These are phyloP conservation scores for Paramecium tetraurelia DNA, from an alignment of 73 alveolate species.

Conservation along the genomic window DNA sequence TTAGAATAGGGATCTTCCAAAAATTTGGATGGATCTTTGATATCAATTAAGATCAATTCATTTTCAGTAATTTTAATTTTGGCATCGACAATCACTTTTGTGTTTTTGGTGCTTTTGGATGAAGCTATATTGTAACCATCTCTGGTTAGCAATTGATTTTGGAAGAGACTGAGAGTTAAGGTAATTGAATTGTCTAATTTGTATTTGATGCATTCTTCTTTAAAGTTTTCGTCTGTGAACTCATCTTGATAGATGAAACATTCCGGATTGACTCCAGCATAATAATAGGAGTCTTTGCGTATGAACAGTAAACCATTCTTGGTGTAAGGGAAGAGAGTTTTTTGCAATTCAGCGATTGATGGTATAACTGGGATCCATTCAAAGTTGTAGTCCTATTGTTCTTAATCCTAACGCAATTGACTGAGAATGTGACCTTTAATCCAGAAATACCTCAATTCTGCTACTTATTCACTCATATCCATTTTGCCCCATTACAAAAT, in stretches of 20 bases:
- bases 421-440: neutral
- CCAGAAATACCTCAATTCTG: slow-evolving; percentile 31
- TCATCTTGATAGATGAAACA: neutral
- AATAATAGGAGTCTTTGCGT: neutral
- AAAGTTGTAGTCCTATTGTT: neutral
- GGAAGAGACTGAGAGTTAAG: neutral
- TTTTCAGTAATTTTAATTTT: neutral
- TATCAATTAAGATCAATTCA: neutral
- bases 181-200: neutral
- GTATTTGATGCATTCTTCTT: neutral
- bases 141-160: neutral
- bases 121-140: neutral
- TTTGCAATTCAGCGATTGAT: neutral
- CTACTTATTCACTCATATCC: slow-evolving; percentile 30
- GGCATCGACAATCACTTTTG: neutral
- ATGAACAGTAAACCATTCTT: neutral
- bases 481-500: slow-evolving; percentile 20
- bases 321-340: neutral
- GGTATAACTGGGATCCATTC: slow-evolving; percentile 10
- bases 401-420: neutral
- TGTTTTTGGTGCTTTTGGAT: neutral
- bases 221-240: neutral
- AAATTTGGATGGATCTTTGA: neutral
- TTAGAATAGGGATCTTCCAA: slow-evolving; percentile 29
- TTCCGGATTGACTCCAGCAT: slow-evolving; percentile 22